Percentiles rank a stretch among this genome's conserved stretches.
phyloP scores from a whole-genome alignment of 305 asterid species.

The Caryopteris hybrid region DNA sequence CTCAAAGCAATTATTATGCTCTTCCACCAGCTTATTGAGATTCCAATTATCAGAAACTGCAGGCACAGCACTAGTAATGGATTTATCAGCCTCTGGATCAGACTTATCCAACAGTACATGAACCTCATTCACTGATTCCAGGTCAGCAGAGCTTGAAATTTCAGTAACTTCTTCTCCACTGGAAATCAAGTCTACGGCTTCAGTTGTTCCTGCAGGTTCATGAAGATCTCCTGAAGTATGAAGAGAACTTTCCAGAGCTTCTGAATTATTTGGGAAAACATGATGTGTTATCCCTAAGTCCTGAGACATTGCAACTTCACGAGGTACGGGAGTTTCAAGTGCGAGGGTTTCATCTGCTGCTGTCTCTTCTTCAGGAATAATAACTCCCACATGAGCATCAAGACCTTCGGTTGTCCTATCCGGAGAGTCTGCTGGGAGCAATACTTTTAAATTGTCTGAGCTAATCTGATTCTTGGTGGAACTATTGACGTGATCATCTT shows the following conservation, averaged over 20 bases:
- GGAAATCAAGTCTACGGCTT: constrained; percentile 27
- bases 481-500: constrained; percentile 22
- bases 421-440: constrained; percentile 20
- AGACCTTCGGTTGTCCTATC: constrained; percentile 27
- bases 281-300: constrained; percentile 23
- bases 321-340: constrained; percentile 21
- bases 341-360: constrained; percentile 15
- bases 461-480: constrained; percentile 24
- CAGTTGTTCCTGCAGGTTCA: constrained; percentile 26
- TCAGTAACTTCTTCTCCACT: constrained; percentile 24
- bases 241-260: constrained; percentile 28
- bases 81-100: constrained; percentile 18
- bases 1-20: constrained; percentile 23
- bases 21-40: constrained; percentile 29
- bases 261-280: constrained; percentile 27
- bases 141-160: constrained; percentile 21
- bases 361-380: constrained; percentile 27
- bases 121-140: constrained; percentile 25
- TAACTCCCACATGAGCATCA: constrained; percentile 26
- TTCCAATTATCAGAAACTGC: constrained; percentile 23
- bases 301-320: constrained; percentile 24
- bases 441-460: constrained; percentile 23
- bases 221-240: constrained; percentile 29
- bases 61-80: constrained; percentile 25
- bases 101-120: constrained; percentile 23